Evolutionary conservation across 2,329 filamentous ascomycete species (phyloP).

Genomic region (Pseudohalonectria lignicola): DNA sequence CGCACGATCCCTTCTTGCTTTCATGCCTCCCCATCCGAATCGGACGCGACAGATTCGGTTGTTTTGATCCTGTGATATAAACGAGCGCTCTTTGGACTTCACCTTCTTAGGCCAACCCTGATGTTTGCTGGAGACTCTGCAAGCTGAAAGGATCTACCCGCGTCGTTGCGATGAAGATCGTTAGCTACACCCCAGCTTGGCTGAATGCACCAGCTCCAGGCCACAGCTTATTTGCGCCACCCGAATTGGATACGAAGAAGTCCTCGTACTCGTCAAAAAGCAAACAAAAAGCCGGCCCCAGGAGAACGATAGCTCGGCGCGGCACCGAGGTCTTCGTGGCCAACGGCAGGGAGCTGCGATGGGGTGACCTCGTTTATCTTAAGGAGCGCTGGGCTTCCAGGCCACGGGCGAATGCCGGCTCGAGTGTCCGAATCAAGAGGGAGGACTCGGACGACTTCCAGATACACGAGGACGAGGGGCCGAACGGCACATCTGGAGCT

Average conservation of each 20-base stretch:
- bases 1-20: too few relatives aligned
- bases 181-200: slow-evolving; percentile 79
- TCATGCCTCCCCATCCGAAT: too few relatives aligned
- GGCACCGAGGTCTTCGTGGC: slow-evolving; percentile 85
- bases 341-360: slow-evolving; percentile 80
- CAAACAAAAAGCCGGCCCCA: slow-evolving; percentile 34
- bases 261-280: slow-evolving; percentile 29
- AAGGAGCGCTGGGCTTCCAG: slow-evolving; percentile 50
- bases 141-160: slow-evolving; percentile 1
- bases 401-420: slow-evolving; percentile 11
- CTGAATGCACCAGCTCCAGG: slow-evolving; percentile 69
- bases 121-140: too few relatives aligned
- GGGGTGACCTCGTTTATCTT: slow-evolving; percentile 73
- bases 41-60: too few relatives aligned
- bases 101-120: too few relatives aligned
- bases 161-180: slow-evolving; percentile 56
- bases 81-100: too few relatives aligned
- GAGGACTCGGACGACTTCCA: slow-evolving; percentile 30
- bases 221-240: slow-evolving; percentile 61
- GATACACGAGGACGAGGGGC: slow-evolving; percentile 3
- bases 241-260: slow-evolving; percentile 19
- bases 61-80: too few relatives aligned
- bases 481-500: slow-evolving; percentile 13
- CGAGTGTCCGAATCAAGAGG: slow-evolving; percentile 30
- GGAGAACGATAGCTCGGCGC: slow-evolving; percentile 63